Conservation (phyloP, 2,329 filamentous ascomycete genomes). For the Exophiala sp. region DNA sequence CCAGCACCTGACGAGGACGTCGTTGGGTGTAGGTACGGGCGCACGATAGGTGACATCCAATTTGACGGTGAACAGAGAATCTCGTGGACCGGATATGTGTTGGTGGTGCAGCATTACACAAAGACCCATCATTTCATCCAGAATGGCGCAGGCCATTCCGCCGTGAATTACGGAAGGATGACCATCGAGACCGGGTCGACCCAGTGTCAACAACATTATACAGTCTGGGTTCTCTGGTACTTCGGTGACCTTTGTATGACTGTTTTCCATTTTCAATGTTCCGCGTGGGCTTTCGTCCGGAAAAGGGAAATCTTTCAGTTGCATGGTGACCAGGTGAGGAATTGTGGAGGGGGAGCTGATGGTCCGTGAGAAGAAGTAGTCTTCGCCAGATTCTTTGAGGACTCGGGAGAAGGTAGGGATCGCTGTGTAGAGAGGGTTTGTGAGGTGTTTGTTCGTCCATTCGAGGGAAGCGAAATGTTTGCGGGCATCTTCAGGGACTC, state of each 20-base stretch:
- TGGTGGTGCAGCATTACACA: slow-evolving; percentile 34
- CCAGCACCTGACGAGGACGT: slow-evolving; percentile 26
- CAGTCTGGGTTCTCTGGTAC: slow-evolving; percentile 34
- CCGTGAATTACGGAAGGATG: slow-evolving; percentile 41
- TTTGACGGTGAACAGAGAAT: slow-evolving; percentile 26
- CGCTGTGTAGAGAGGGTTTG: slow-evolving; percentile 35
- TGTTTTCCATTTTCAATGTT: slow-evolving; percentile 16
- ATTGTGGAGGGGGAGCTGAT: slow-evolving; percentile 39
- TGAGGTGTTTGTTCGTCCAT: slow-evolving; percentile 24
- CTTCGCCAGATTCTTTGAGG: slow-evolving; percentile 41
- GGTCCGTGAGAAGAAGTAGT: slow-evolving; percentile 41
- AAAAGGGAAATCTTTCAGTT: slow-evolving; percentile 31
- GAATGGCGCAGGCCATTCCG: slow-evolving; percentile 39
- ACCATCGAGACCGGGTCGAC: slow-evolving; percentile 37
- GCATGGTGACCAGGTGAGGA: slow-evolving; percentile 40
- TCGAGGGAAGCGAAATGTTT: slow-evolving; percentile 22
- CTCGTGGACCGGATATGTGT: slow-evolving; percentile 17
- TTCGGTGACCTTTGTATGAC: slow-evolving; percentile 16
- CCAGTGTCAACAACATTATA: slow-evolving; percentile 36
- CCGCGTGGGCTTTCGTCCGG: slow-evolving; percentile 25
- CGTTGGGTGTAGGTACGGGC: slow-evolving; percentile 24
- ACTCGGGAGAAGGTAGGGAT: slow-evolving; percentile 40
- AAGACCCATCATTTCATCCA: slow-evolving; percentile 45
- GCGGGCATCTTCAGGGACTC: slow-evolving; percentile 21
- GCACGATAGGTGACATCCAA: slow-evolving; percentile 27